Evolutionary conservation across 306 rosid species (phyloP).

Genomic region (Aeschynomene evenia): DNA sequence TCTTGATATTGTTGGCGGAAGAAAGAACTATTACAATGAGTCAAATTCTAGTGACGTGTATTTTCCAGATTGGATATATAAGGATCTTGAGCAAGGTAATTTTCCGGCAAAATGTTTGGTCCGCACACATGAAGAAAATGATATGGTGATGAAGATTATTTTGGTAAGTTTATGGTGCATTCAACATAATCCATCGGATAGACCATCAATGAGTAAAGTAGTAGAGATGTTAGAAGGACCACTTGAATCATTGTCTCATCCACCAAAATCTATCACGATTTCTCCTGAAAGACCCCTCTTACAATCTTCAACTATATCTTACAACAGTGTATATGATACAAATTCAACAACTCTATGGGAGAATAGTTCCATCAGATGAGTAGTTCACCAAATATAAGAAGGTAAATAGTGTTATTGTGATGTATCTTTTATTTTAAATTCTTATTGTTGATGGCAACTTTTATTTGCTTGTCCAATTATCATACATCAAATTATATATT

Average conservation of each 20-base stretch:
- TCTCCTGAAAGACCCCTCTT: background rate
- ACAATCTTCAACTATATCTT: background rate
- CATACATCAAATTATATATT: no score
- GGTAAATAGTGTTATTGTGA: background rate
- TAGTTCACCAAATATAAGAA: background rate
- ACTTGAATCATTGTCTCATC: background rate
- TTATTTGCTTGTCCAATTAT: no score
- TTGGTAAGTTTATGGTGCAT: background rate
- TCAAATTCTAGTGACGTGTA: conserved; percentile 32
- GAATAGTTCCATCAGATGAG: background rate
- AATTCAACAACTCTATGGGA: background rate
- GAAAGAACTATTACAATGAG: conserved; percentile 7
- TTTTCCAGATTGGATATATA: conserved; percentile 25
- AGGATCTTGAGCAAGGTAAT: background rate
- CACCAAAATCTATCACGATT: background rate
- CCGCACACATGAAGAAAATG: conserved; percentile 17
- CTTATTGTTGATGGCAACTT: no score
- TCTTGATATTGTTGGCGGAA: conserved; percentile 41
- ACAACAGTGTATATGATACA: background rate
- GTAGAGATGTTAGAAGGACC: background rate
- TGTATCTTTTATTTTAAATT: no score
- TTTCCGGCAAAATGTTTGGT: background rate
- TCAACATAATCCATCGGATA: background rate
- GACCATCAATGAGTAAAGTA: background rate
- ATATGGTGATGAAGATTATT: background rate